Percentiles rank a stretch among this genome's conserved stretches.
Conservation (phyloP, 768 basidiomycete species). For the Termitomyces sp. region DNA sequence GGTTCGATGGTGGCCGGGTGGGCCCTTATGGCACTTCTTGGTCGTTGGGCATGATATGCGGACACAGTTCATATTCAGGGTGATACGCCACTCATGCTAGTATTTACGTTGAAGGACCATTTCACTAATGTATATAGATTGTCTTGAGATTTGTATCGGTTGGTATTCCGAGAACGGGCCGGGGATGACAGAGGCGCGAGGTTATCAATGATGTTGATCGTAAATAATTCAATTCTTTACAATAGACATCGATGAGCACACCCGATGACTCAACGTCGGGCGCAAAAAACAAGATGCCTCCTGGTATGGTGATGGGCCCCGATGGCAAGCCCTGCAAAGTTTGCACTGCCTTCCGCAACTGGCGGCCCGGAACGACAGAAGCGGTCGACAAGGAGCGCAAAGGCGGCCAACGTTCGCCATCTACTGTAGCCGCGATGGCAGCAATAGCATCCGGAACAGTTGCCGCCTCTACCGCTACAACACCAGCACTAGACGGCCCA, state of each 20-base stretch:
- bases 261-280: background rate
- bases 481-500: conserved; percentile 29
- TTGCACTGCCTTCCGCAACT: conserved; percentile 75
- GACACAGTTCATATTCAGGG: background rate
- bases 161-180: background rate
- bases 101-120: background rate
- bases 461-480: conserved; percentile 15
- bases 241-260: conserved; percentile 3
- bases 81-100: no score
- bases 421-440: conserved; percentile 21
- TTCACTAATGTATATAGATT: background rate
- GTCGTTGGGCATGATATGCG: conserved; percentile 69
- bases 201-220: no score
- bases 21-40: conserved; percentile 87
- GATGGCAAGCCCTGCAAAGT: conserved; percentile 96
- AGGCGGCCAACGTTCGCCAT: conserved; percentile 12
- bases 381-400: conserved; percentile 17
- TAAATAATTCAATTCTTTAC: background rate
- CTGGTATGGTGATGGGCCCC: conserved; percentile 84
- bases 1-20: conserved; percentile 78
- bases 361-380: conserved; percentile 43
- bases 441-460: conserved; percentile 19
- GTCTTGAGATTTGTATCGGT: background rate
- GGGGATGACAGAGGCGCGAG: background rate
- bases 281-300: conserved; percentile 40